Conservation (phyloP, 805 yeast genomes). For the Wickerhamiella spandovensis region DNA sequence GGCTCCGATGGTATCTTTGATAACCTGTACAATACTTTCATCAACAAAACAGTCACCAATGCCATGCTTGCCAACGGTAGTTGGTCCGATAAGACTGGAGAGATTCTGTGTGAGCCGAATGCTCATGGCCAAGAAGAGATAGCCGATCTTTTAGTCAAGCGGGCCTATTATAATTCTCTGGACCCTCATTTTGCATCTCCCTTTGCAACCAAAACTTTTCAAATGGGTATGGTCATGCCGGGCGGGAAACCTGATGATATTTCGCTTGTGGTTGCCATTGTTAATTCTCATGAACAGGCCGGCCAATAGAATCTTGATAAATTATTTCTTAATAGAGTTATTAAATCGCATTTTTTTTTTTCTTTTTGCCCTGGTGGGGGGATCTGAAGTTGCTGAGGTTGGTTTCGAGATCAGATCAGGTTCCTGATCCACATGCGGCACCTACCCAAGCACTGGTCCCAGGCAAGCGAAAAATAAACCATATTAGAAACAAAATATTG, state of each 20-base stretch:
- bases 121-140: constrained; percentile 31
- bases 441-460: too few relatives aligned
- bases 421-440: too few relatives aligned
- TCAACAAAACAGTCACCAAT: constrained; percentile 54
- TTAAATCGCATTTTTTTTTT: too few relatives aligned
- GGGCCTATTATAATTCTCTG: constrained; percentile 55
- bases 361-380: too few relatives aligned
- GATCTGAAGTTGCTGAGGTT: too few relatives aligned
- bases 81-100: constrained; percentile 23
- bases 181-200: constrained; percentile 71
- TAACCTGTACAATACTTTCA: constrained; percentile 61
- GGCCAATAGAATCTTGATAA: background rate
- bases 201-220: constrained; percentile 56
- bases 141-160: constrained; percentile 44
- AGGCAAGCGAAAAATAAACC: too few relatives aligned
- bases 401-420: too few relatives aligned
- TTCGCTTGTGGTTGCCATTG: constrained; percentile 64
- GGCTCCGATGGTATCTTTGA: constrained; percentile 94
- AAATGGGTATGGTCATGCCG: constrained; percentile 44
- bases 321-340: too few relatives aligned
- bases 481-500: too few relatives aligned
- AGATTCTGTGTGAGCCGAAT: constrained; percentile 13
- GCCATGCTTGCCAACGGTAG: constrained; percentile 25
- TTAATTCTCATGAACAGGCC: constrained; percentile 16
- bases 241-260: constrained; percentile 97